These are phyloP conservation scores for Penicillium glabrum DNA, from an alignment of 2,329 filamentous ascomycete genomes.

Conservation along the genomic window DNA sequence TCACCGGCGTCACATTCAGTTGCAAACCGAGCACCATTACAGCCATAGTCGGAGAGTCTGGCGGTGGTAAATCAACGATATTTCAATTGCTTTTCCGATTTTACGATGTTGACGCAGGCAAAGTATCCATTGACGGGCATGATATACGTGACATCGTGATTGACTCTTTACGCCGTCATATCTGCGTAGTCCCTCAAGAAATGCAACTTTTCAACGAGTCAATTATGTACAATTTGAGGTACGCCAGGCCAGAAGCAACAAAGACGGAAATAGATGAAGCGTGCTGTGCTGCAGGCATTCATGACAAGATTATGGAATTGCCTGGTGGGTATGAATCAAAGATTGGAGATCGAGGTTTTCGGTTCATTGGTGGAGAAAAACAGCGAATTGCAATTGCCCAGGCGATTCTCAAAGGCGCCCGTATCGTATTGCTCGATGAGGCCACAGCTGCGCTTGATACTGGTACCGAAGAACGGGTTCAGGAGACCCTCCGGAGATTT, in stretches of 20 bases:
- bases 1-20: conserved; percentile 80
- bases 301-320: conserved; percentile 87
- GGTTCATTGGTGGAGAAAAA: conserved; percentile 87
- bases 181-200: conserved; percentile 95
- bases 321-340: conserved; percentile 86
- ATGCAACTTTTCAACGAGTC: conserved; percentile 94
- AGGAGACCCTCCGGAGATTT: conserved; percentile 77
- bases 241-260: conserved; percentile 77
- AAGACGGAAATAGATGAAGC: conserved; percentile 80
- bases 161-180: conserved; percentile 82
- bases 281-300: conserved; percentile 86
- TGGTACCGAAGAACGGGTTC: conserved; percentile 89
- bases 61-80: conserved; percentile 93
- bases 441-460: conserved; percentile 89
- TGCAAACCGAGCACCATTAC: conserved; percentile 90
- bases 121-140: conserved; percentile 79
- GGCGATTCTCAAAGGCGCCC: conserved; percentile 86
- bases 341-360: conserved; percentile 84
- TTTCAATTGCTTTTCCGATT: conserved; percentile 96
- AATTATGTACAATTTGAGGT: conserved; percentile 90
- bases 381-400: conserved; percentile 91
- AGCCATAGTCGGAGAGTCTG: conserved; percentile 92
- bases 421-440: conserved; percentile 90
- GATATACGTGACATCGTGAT: conserved; percentile 87
- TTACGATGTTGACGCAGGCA: conserved; percentile 80